phyloP scores from a whole-genome alignment of 306 rosid species.

The Potentilla sterilis region DNA sequence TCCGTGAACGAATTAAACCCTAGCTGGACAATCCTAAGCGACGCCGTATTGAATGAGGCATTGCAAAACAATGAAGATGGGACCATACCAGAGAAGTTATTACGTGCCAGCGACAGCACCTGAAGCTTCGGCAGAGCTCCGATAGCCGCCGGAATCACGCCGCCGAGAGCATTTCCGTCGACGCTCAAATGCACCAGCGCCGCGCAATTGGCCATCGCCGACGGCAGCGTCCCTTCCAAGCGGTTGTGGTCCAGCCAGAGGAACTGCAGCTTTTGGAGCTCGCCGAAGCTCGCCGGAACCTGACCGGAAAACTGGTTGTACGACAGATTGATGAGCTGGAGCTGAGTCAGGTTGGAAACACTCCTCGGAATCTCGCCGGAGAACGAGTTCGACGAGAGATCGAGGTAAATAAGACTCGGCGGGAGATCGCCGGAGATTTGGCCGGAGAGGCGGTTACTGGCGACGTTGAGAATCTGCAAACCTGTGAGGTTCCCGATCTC shows the following conservation, averaged over 20 bases:
- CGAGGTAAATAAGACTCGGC: conserved; percentile 47
- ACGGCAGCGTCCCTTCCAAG: conserved; percentile 73
- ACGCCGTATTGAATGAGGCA: conserved; percentile 54
- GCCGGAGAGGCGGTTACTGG: conserved; percentile 74
- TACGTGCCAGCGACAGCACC: conserved; percentile 71
- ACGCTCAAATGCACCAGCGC: conserved; percentile 79
- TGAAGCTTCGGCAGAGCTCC: conserved; percentile 74
- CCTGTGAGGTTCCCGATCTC: conserved; percentile 62
- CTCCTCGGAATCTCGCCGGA: conserved; percentile 70
- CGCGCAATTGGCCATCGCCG: conserved; percentile 81
- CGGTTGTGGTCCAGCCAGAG: conserved; percentile 86
- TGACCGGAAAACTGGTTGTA: conserved; percentile 64
- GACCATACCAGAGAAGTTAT: conserved; percentile 68
- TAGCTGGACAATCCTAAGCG: conserved; percentile 72
- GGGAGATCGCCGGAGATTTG: conserved; percentile 53
- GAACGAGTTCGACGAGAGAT: conserved; percentile 74
- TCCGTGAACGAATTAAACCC: conserved; percentile 80
- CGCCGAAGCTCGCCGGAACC: conserved; percentile 76
- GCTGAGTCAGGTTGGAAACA: conserved; percentile 47
- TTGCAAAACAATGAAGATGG: conserved; percentile 80
- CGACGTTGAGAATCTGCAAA: conserved; percentile 60
- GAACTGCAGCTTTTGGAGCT: conserved; percentile 67
- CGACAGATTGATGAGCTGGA: conserved; percentile 80
- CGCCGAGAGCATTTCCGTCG: conserved; percentile 69
- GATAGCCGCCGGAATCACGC: conserved; percentile 82